These are phyloP conservation scores for Plasmodium vivax DNA, from an alignment of 169 alveolate species.

Conservation along the genomic window DNA sequence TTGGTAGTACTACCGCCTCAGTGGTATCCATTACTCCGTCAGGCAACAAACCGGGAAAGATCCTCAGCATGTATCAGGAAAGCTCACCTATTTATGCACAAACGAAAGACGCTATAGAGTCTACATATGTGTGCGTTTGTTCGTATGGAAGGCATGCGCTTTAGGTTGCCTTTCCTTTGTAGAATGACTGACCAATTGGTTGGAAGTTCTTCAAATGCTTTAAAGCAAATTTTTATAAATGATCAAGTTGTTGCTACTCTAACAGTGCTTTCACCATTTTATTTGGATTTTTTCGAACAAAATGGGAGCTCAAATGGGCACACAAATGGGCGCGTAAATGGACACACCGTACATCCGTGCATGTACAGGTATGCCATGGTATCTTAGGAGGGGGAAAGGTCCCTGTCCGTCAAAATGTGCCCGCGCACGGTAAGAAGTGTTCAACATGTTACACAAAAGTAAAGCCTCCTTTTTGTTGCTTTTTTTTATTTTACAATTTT, in stretches of 20 bases:
- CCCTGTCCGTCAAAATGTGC: not conserved
- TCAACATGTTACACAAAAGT: not conserved
- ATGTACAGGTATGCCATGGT: not conserved
- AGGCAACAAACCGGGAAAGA: not conserved
- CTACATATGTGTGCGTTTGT: not conserved
- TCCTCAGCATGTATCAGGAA: not conserved
- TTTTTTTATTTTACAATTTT: not conserved
- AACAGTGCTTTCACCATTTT: not conserved
- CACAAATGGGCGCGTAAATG: not conserved
- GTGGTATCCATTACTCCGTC: not conserved
- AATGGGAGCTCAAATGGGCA: not conserved
- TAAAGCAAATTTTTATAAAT: not conserved
- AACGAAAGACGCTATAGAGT: not conserved
- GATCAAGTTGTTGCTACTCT: not conserved
- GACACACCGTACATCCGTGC: not conserved
- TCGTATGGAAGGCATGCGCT: not conserved
- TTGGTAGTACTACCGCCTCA: not conserved
- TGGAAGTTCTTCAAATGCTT: not conserved
- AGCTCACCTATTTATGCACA: not conserved
- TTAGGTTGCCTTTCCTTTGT: not conserved
- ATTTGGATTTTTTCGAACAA: not conserved
- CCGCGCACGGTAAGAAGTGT: not conserved
- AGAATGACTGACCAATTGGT: not conserved
- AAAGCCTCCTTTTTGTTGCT: not conserved
- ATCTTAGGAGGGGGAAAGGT: not conserved